A percentile compares a stretch with the other conserved stretches of the same genome.
These are phyloP conservation scores for Hypoxylon sp. DNA, from an alignment of 2,329 filamentous ascomycete genomes.

Conservation along the genomic window DNA sequence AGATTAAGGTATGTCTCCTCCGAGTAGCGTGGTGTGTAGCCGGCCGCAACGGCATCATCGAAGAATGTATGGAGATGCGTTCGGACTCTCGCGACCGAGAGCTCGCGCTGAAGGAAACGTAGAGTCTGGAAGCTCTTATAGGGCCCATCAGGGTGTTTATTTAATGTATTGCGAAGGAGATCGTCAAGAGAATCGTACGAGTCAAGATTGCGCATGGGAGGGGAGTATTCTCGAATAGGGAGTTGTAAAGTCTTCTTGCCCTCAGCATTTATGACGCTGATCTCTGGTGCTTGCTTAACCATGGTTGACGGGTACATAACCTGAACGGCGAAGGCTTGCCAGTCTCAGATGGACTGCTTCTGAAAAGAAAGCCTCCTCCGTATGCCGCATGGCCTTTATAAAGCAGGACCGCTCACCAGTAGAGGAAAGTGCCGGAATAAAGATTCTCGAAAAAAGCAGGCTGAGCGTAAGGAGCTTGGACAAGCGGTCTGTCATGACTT, in stretches of 20 bases:
- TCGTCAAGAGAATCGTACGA: not conserved
- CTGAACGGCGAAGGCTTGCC: not conserved
- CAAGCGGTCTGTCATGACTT: not conserved
- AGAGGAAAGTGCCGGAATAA: not conserved
- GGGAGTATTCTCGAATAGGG: not conserved
- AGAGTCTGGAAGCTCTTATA: conserved; percentile 15
- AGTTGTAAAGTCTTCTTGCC: not conserved
- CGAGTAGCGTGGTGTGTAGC: not conserved
- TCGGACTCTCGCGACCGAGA: not conserved
- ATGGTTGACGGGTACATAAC: not conserved
- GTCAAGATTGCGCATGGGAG: not conserved
- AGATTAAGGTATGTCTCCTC: conserved; percentile 6
- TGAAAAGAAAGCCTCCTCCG: not conserved
- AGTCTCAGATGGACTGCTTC: not conserved
- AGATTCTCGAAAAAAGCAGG: not conserved
- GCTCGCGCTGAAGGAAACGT: not conserved
- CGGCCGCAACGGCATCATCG: not conserved
- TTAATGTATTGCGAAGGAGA: conserved; percentile 1
- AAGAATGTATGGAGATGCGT: not conserved
- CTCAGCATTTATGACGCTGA: not conserved
- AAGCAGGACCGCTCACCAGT: not conserved
- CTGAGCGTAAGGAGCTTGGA: not conserved
- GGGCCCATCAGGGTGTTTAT: not conserved
- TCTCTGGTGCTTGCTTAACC: not conserved
- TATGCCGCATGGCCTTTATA: not conserved